Evolutionary conservation across 176 grass and related monocot genomes (phyloP), one percentile per base, ranked within the genome.

Genomic region (Triticum turgidum): DNA sequence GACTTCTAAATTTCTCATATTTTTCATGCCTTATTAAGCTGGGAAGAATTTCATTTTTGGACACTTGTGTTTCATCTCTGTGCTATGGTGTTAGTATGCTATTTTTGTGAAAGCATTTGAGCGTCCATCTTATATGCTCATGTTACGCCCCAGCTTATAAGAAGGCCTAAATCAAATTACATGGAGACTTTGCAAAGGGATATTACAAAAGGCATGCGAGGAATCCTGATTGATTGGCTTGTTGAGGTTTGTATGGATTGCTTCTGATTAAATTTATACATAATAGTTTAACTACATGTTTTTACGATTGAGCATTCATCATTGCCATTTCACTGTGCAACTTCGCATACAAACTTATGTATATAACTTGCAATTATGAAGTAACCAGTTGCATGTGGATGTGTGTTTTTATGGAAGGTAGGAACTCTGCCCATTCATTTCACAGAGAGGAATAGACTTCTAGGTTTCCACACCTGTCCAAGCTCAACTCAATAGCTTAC

Each of bases 141-240:
- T 84, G 61, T 79, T 78, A 78, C 45, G 38, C 65, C 87, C 10
- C 90, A 95, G 86, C 81, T 91, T 81, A 84, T 88, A n/a, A 91
- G 77, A 88, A 84, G 85, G 80, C 85, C 89, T 62, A 61, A 32
- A 37, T 80, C 85, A 69, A 88, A 87, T 81, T 91, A 87, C 38
- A 76, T 91, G 81, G 85, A 91, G 51, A 34, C 62, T 84, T 69
- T 91, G 81, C 89, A 91, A 44, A 52, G 27, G 61, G 85, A 91
- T 61, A 88, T 91, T 77, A 85, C 61, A 69, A 69, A 69, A 77
- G 52, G 73, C 76, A 92, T 91, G 90, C 88, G 90, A 39, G 86
- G 86, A 61, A 76, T 92, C 84, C 84, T 95, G 25, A 83, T 92
- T 76, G 93, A 95, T 77, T 95, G 93, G 90, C 93, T 95, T 89